phyloP scores from a whole-genome alignment of 2,329 filamentous ascomycete species.

The Diaporthe citriasiana region DNA sequence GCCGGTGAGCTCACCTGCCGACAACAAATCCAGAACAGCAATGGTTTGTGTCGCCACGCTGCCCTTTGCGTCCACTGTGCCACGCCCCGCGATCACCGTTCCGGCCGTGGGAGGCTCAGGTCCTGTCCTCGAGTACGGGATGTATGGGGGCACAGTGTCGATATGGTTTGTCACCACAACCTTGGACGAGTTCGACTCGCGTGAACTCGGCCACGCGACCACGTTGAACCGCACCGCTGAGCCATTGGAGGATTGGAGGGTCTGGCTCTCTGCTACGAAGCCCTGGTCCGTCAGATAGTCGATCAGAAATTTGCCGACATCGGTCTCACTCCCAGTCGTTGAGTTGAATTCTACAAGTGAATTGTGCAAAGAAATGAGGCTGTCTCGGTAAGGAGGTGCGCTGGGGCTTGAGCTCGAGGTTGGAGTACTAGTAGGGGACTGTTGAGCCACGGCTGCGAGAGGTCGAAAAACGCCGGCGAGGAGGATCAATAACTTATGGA shows the following conservation, averaged over 20 bases:
- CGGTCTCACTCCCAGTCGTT: constrained; percentile 76
- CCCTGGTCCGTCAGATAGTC: constrained; percentile 67
- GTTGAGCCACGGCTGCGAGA: background rate
- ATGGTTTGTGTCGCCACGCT: constrained; percentile 80
- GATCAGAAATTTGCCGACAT: constrained; percentile 77
- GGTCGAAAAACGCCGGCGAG: background rate
- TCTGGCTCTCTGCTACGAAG: constrained; percentile 28
- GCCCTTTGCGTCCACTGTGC: constrained; percentile 79
- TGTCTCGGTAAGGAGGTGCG: constrained; percentile 57
- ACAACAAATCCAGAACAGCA: constrained; percentile 71
- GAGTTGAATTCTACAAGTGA: constrained; percentile 81
- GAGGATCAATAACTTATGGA: background rate
- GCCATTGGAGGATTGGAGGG: background rate
- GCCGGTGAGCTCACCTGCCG: constrained; percentile 45
- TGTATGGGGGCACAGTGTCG: constrained; percentile 81
- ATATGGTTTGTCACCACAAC: constrained; percentile 83
- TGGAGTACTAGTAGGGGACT: background rate
- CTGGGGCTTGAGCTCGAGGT: background rate
- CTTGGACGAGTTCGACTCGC: constrained; percentile 62
- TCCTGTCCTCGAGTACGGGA: constrained; percentile 73
- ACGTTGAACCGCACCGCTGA: constrained; percentile 76
- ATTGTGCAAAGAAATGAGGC: constrained; percentile 79
- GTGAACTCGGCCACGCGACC: constrained; percentile 70
- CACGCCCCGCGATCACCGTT: constrained; percentile 74
- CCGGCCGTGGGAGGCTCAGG: constrained; percentile 48